Conservation (phyloP, 2,329 filamentous ascomycete genomes). For the Sporothrix sp. region DNA sequence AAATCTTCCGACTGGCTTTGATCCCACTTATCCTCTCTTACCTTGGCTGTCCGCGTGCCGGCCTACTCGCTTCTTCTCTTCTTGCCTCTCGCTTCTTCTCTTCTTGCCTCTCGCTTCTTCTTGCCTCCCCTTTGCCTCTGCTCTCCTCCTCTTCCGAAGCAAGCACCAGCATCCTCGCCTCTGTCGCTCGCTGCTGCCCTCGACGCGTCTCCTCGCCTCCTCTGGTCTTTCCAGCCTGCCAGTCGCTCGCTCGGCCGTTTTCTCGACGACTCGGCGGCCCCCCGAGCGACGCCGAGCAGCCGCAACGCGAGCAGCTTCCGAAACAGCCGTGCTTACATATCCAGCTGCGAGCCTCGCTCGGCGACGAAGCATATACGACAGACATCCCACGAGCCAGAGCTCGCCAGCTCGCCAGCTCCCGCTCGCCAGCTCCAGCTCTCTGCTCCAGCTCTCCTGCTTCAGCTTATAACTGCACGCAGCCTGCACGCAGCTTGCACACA, state of each 20-base stretch:
- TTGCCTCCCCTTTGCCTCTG: neutral
- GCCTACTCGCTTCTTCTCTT: neutral
- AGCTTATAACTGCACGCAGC: no score
- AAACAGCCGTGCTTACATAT: constrained; percentile 6
- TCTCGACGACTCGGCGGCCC: neutral
- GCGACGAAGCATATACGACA: neutral
- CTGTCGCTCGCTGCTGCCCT: neutral
- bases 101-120: neutral
- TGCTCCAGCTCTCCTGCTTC: no score
- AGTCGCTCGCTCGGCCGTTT: no score
- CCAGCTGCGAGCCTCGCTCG: neutral
- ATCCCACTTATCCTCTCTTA: neutral
- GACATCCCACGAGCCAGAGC: no score
- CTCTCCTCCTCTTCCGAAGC: neutral
- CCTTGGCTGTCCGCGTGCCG: constrained; percentile 7
- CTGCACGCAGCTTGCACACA: no score
- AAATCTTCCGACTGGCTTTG: neutral
- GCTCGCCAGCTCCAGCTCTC: no score
- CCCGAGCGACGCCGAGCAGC: neutral
- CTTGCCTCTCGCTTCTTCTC: neutral
- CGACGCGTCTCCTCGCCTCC: neutral
- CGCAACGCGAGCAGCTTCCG: neutral
- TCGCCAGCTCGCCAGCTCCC: no score
- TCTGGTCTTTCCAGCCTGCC: no score
- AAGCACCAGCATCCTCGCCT: neutral